Percentiles rank a stretch among this genome's conserved stretches.
Conservation (phyloP, 225 moss, liverwort and hornwort genomes). For the Sphagnum contortum region DNA sequence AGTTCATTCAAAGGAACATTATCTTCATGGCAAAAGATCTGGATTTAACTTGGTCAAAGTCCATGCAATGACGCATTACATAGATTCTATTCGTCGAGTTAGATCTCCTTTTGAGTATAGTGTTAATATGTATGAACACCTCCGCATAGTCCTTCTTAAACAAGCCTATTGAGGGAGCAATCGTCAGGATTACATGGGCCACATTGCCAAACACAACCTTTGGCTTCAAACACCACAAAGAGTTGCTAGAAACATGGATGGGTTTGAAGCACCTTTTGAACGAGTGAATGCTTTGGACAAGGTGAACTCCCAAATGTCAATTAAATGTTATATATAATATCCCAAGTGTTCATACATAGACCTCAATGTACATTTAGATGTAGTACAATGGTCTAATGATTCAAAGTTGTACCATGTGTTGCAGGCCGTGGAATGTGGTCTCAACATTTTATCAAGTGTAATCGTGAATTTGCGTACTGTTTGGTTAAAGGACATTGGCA, state of each 20-base stretch:
- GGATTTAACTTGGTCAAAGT: constrained; percentile 3
- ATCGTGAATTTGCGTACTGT: not conserved
- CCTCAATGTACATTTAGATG: too few relatives aligned
- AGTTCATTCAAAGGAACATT: too few relatives aligned
- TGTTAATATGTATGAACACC: constrained; percentile 1
- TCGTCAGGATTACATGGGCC: not conserved
- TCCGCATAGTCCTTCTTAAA: constrained; percentile 1
- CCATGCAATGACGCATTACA: not conserved
- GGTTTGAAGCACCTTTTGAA: not conserved
- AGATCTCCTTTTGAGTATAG: not conserved
- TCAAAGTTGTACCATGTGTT: not conserved
- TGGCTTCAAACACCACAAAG: not conserved
- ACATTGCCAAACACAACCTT: constrained; percentile 1
- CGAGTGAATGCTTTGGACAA: not conserved
- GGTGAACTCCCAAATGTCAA: not conserved
- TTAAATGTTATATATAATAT: too few relatives aligned
- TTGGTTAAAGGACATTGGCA: not conserved
- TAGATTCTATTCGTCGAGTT: not conserved
- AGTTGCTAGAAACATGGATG: not conserved
- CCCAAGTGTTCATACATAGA: too few relatives aligned
- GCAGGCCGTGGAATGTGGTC: not conserved
- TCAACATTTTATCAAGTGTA: not conserved
- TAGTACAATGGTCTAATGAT: too few relatives aligned
- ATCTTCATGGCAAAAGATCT: not conserved
- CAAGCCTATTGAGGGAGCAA: constrained; percentile 1